phyloP scores from a whole-genome alignment of 768 basidiomycete species.

The Strobilomyces dryophilus region DNA sequence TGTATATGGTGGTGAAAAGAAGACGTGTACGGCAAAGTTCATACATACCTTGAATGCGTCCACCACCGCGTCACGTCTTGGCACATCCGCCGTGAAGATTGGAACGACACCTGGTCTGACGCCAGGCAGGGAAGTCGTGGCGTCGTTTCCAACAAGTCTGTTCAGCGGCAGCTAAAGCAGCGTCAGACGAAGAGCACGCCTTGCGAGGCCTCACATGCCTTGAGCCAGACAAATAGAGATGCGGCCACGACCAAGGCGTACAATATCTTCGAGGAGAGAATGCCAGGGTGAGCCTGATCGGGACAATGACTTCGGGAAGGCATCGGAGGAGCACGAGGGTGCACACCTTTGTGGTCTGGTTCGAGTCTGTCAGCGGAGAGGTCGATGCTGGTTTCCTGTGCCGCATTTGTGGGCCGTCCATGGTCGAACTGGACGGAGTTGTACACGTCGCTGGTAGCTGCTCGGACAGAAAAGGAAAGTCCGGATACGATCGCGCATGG shows the following conservation, averaged over 20 bases:
- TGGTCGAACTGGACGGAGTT: neutral
- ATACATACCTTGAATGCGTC: constrained; percentile 70
- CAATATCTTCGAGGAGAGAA: constrained; percentile 1
- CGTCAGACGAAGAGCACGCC: neutral
- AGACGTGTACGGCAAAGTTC: neutral
- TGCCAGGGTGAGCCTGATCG: constrained; percentile 1
- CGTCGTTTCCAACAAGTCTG: neutral
- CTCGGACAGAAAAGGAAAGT: constrained; percentile 14
- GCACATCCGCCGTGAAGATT: constrained; percentile 49
- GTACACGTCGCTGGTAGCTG: neutral
- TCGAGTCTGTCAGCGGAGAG: neutral
- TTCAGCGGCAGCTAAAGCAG: constrained; percentile 16
- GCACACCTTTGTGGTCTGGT: constrained; percentile 7
- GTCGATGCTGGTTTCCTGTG: constrained; percentile 17
- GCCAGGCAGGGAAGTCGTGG: constrained; percentile 12
- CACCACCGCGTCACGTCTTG: constrained; percentile 66
- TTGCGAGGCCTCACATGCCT: constrained; percentile 12
- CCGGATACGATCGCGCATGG: neutral
- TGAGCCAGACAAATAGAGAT: constrained; percentile 14
- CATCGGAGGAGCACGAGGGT: neutral
- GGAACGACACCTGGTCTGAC: constrained; percentile 16
- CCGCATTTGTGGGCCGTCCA: constrained; percentile 13
- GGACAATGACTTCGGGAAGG: neutral
- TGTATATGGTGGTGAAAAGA: constrained; percentile 30
- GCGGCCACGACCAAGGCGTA: constrained; percentile 9